Evolutionary conservation across 148 eudicot species (phyloP), one percentile per base, ranked within the genome.

Genomic region (Heliamphora exappendiculata): DNA sequence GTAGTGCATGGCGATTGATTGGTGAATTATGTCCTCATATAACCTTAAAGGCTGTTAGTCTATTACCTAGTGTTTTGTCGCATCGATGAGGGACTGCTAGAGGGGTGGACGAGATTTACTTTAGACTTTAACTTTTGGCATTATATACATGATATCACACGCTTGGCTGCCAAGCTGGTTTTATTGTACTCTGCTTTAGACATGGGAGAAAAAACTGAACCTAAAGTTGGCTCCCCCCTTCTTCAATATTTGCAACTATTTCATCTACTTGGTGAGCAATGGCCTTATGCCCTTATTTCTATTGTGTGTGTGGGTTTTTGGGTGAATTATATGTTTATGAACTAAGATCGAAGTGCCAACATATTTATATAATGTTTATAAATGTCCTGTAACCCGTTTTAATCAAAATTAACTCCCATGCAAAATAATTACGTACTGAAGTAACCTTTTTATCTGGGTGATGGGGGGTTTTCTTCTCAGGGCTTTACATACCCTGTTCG

Each of bases 401-500:
- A 42, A 41, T 67, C 31, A 22, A 66, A 41, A 42, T 31, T 14
- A 22, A 41, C 50, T 67, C 50, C 31, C 1, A 51, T 51, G 55
- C 62, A 5, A n/a, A 57, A 47, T 16, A 29, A 28, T 31, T 13
- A 7, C 26, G 12, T 58, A 65, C 45, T 36, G 11, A 14, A 42
- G 8, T 69, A 16, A 57, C 33, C 64, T 57, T 31, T 29, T 51
- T 22, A 4, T 42, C 33, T 50, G 24, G 33, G 54, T 45, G 9
- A 16, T 22, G 79, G 54, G 42, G 22, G 33, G 70, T 73, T 11
- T 39, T 78, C 55, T 31, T 84, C n/a, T 70, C 89, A 95, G 98
- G 98, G 98, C 39, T 92, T 95, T 79, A 95, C 98, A 69, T 84
- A 89, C 83, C 98, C 98, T 54, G 98, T 95, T 39, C 93, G 96